These are phyloP conservation scores for Mucuna pruriens DNA, from an alignment of 306 rosid species.

Conservation along the genomic window DNA sequence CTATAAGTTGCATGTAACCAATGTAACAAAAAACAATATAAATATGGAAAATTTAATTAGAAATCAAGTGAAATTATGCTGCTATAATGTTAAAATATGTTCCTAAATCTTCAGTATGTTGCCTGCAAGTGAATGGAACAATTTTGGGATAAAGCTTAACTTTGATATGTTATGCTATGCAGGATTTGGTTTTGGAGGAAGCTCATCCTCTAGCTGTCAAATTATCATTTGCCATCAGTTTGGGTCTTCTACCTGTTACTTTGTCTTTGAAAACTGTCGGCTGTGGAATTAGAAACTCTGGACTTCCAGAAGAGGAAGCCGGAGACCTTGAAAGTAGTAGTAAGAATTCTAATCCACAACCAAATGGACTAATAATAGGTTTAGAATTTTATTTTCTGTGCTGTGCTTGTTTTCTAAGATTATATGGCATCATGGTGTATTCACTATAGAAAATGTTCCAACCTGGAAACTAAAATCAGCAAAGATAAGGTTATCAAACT, in stretches of 20 bases:
- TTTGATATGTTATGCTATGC: slow-evolving; percentile 41
- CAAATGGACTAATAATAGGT: slow-evolving; percentile 20
- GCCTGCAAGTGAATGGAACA: slow-evolving; percentile 29
- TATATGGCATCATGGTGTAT: slow-evolving; percentile 6
- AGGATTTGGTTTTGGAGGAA: slow-evolving; percentile 84
- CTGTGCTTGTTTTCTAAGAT: slow-evolving; percentile 28
- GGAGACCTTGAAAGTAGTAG: slow-evolving; percentile 75
- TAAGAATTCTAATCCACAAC: slow-evolving; percentile 51
- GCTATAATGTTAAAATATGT: slow-evolving; percentile 1
- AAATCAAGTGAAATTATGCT: slow-evolving; percentile 20
- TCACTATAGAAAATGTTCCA: slow-evolving; percentile 22
- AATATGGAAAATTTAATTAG: neutral
- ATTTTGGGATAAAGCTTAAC: neutral
- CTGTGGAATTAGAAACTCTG: slow-evolving; percentile 86
- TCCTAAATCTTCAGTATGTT: slow-evolving; percentile 12
- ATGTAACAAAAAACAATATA: neutral
- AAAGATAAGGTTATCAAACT: no score
- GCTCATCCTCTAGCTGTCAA: slow-evolving; percentile 89
- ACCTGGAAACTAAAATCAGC: neutral
- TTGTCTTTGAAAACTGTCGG: slow-evolving; percentile 79
- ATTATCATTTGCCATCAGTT: slow-evolving; percentile 76
- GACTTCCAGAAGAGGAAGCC: slow-evolving; percentile 79
- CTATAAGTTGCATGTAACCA: slow-evolving; percentile 11
- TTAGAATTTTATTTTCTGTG: slow-evolving; percentile 28
- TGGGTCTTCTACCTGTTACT: slow-evolving; percentile 92